Base-by-base conservation (phyloP, 2,329 filamentous ascomycete species). In the Rhytidhysteron rufulum region DNA sequence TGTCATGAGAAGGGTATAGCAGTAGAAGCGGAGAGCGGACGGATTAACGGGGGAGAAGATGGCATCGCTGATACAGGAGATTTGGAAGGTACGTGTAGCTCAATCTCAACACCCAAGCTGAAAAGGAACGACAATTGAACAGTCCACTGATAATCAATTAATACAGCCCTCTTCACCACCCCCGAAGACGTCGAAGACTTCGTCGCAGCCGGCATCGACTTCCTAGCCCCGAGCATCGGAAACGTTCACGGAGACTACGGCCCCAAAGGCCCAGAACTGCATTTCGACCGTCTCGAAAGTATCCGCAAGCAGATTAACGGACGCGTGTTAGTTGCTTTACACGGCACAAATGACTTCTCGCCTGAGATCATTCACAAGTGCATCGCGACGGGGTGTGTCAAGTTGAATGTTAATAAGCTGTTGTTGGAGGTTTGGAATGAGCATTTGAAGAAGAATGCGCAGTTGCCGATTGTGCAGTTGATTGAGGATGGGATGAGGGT, bases 231-330 rank as follows among this genome's bases (percentile, higher is more conserved):
- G 0, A 83, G 82, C 0, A 85, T 88, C 62, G 85, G 84, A 5
- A 88, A 88, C 52, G 77, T 88, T 22, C 85, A 88, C 64, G 85
- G 85, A 33, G 77, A 82, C 54, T 88, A 88, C 61, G 83, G 83
- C 0, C 74, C 79, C 0, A 58, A 75, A 2, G 83, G 83, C 0
- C 63, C 62, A 0, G 51, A 61, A 39, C 44, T 67, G 2, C 57
- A 62, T 34, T 62, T 55, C 35, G 56, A 57, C 24, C 53, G 56
- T 10, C 51, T 63, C 11, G 53, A 56, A 17, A 41, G 48, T 2
- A 62, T 63, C 20, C 40, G 55, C 38, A 53, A 54, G 44, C 58
- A 58, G 44, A 57, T 49, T 46, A 58, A 60, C 1, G 65, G 65
- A 2, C 65, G 70, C 16, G 74, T 76, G 0, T 46, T 63, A 50